Base-by-base conservation (phyloP, 495 filamentous ascomycete species). In the Darksidea phi region DNA sequence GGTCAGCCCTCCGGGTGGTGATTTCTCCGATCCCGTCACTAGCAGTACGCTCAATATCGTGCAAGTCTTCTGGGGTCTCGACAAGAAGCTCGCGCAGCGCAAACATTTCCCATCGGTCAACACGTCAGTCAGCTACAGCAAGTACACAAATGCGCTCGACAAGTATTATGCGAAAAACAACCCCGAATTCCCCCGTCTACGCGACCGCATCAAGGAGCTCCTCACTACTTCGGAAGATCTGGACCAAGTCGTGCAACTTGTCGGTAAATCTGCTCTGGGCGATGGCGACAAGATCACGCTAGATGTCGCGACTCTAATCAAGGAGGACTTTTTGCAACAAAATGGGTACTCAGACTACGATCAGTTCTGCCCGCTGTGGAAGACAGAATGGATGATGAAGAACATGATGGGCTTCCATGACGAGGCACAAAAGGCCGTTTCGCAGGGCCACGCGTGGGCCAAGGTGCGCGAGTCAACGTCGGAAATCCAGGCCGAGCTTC, bases 381-480 rank as follows among this genome's bases (percentile, higher is more conserved):
- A 99, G 84, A 99, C 94, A 3, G 86, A 93, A 71, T 99, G 95
- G 84, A 97, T 99, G 94, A 99, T 99, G 94, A 96, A 94, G 82
- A 85, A 86, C 47, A 96, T 99, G 84, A 91, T 97, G 84, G 88
- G 86, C 51, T 99, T 91, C 82, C 90, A 96, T 67, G 95, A 99
- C 73, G 94, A 99, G 77, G 86, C 89, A 11, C 94, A 97, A 75
- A 97, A 96, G 80, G 93, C 91, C 1, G 78, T 99, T 69, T 82
- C 88, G 17, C 88, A 95, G 68, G 94, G 94, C 54, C 86, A 89
- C 70, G 87, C 76, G 74, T 99, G 94, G 94, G 75, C 76, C 69
- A 97, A 94, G 84, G 86, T 97, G 45, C 84, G 93, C 54, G 94
- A 97, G 63, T 85, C 88, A 25, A 98, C 94, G 0, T 77, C 82